Conservation (phyloP, 2,329 filamentous ascomycete species). For the Macroventuria anomochaeta region DNA sequence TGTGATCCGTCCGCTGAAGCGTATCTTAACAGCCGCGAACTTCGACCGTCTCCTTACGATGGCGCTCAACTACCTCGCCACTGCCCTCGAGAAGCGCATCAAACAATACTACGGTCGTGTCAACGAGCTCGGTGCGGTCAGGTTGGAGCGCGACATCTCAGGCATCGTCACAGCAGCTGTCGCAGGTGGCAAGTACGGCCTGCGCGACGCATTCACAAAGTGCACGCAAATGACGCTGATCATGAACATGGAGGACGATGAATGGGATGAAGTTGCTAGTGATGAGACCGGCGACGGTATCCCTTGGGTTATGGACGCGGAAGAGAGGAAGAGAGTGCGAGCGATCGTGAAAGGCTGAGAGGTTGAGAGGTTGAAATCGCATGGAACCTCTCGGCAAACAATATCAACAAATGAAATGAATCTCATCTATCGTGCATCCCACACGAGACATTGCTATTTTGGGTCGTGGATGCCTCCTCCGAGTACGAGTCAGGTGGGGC, state of each 20-base stretch:
- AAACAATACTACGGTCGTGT: slow-evolving; percentile 80
- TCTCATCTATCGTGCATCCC: slow-evolving; percentile 10
- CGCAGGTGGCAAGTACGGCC: slow-evolving; percentile 73
- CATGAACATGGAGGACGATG: slow-evolving; percentile 93
- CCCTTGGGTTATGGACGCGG: slow-evolving; percentile 72
- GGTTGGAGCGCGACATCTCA: slow-evolving; percentile 83
- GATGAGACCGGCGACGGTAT: slow-evolving; percentile 64
- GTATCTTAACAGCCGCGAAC: slow-evolving; percentile 79
- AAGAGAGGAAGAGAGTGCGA: slow-evolving; percentile 76
- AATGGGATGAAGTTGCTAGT: slow-evolving; percentile 78
- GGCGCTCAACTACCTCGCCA: slow-evolving; percentile 76
- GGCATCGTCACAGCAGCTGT: slow-evolving; percentile 72
- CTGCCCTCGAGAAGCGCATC: slow-evolving; percentile 84
- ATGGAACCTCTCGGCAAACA: slow-evolving; percentile 25
- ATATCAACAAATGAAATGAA: slow-evolving; percentile 24
- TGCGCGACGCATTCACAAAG: slow-evolving; percentile 77
- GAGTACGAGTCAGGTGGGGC: slow-evolving; percentile 1
- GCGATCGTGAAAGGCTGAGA: slow-evolving; percentile 63
- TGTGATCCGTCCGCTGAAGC: slow-evolving; percentile 81
- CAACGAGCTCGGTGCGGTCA: slow-evolving; percentile 80
- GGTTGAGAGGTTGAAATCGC: neutral
- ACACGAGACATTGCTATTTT: slow-evolving; percentile 1
- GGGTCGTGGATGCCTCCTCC: neutral
- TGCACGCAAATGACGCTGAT: slow-evolving; percentile 83
- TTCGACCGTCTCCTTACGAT: slow-evolving; percentile 78